phyloP scores from a whole-genome alignment of 495 filamentous ascomycete species.

The Neurospora sp. region DNA sequence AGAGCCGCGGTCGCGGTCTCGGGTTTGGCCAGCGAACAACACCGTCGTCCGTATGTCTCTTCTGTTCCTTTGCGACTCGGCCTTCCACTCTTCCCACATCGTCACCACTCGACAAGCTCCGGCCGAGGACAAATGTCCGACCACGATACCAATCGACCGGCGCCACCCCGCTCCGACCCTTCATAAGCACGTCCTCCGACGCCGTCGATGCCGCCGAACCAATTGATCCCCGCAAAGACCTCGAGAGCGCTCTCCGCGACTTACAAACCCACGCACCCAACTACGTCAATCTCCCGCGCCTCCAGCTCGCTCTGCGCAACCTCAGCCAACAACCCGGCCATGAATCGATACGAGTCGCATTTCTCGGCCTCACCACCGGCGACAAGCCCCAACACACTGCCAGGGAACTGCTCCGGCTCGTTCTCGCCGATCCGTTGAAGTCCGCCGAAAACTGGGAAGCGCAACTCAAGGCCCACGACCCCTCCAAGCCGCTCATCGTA shows the following conservation, averaged over 20 bases:
- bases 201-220: background rate
- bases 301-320: constrained; percentile 72
- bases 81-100: background rate
- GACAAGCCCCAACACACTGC: constrained; percentile 22
- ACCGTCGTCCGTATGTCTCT: constrained; percentile 29
- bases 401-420: constrained; percentile 52
- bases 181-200: background rate
- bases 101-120: background rate
- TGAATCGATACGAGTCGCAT: constrained; percentile 61
- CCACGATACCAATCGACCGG: constrained; percentile 14
- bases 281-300: constrained; percentile 62
- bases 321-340: constrained; percentile 51
- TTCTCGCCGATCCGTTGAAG: constrained; percentile 71
- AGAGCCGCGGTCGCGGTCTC: constrained; percentile 6
- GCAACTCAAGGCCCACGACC: constrained; percentile 42
- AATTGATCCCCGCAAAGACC: constrained; percentile 30
- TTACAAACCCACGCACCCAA: constrained; percentile 52
- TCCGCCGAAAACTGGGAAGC: constrained; percentile 60
- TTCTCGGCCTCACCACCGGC: constrained; percentile 34
- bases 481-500: constrained; percentile 35
- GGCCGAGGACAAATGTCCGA: background rate
- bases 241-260: constrained; percentile 51
- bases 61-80: constrained; percentile 27
- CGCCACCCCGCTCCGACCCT: background rate
- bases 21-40: background rate